A percentile compares a stretch with the other conserved stretches of the same genome.
These are phyloP conservation scores for Ceraceosorus guamensis DNA, from an alignment of 1,284 basidiomycete genomes.

Conservation along the genomic window DNA sequence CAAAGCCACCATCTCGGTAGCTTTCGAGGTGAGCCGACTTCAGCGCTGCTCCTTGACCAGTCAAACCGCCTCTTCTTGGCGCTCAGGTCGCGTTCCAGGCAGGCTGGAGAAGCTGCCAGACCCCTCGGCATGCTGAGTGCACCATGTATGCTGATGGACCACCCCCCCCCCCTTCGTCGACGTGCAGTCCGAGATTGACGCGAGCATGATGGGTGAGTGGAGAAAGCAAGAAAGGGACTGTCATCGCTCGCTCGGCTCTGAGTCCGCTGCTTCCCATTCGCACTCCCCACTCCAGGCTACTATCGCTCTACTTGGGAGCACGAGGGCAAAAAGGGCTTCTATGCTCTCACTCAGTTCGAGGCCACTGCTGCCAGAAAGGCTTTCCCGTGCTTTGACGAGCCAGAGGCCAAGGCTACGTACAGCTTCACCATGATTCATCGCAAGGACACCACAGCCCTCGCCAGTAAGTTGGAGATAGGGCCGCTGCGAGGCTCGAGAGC, in stretches of 20 bases:
- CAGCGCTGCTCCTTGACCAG: no score
- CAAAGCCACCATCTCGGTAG: conserved; percentile 33
- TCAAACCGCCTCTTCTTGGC: no score
- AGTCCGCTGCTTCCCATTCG: no score
- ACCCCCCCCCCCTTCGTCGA: no score
- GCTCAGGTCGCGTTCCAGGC: no score
- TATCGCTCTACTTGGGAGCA: conserved; percentile 48
- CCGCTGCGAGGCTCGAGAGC: not conserved
- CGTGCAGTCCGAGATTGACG: conserved; percentile 37
- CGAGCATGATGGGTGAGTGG: conserved; percentile 43
- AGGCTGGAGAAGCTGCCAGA: no score
- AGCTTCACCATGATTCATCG: conserved; percentile 74
- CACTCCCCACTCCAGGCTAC: no score
- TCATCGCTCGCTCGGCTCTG: no score
- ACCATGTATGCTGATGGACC: no score
- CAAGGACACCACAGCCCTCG: conserved; percentile 59
- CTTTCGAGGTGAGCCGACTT: no score
- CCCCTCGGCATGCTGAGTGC: no score
- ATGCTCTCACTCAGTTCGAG: conserved; percentile 54
- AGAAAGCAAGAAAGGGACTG: no score
- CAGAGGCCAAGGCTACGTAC: conserved; percentile 81
- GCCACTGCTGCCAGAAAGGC: conserved; percentile 69
- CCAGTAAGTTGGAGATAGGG: conserved; percentile 52
- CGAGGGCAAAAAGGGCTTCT: conserved; percentile 50
- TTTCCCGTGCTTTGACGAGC: conserved; percentile 75